Evolutionary conservation across 371 early-diverging fungal species (phyloP), one percentile per base, ranked within the genome.

Genomic region (Amoeboaphelidium occidentale): DNA sequence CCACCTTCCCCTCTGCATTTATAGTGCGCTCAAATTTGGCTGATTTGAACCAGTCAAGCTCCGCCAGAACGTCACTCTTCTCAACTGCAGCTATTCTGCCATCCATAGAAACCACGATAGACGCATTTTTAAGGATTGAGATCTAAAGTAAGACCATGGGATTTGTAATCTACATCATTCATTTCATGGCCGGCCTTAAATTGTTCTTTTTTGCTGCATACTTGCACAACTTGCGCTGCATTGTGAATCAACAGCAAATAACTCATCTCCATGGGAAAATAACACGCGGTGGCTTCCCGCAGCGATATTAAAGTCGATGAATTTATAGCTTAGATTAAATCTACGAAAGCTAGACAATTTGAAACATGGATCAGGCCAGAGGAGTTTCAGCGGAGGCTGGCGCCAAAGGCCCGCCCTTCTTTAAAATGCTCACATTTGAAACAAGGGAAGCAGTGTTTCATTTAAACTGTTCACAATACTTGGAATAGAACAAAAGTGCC

Each of bases 151-250:
- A 26, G 23, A 20, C n/a, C 42, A 13, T 6, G 39, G 1, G 52
- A 41, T 27, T 47, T 41, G 27, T 46, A 48, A 39, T 47, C 39
- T 12, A 28, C 52, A 41, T 51, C 52, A 27, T 48, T 50, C 21
- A 51, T 23, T 0, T 50, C 48, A 25, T 48, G 22, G 14, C 46
- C 20, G 25, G 23, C 22, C 41, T 51, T 23, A 25, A 41, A 46
- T 0, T 12, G 4, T 28, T 25, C 22, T 17, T 47, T 46, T 17
- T 48, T n/a, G 3, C 20, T 26, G 10, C 24, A 12, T 32, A 32
- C 17, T 10, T 6, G 6, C 39, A 32, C 39, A 10, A 32, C 39
- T 32, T 32, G 17, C 6, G 6, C 39, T 10, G 39, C 39, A 32
- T 32, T 32, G 10, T 32, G 17, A 32, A 32, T 10, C 17, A 6